Evolutionary conservation across 768 basidiomycete species (phyloP), one percentile per base, ranked within the genome.

Genomic region (Rhodotorula toruloides): DNA sequence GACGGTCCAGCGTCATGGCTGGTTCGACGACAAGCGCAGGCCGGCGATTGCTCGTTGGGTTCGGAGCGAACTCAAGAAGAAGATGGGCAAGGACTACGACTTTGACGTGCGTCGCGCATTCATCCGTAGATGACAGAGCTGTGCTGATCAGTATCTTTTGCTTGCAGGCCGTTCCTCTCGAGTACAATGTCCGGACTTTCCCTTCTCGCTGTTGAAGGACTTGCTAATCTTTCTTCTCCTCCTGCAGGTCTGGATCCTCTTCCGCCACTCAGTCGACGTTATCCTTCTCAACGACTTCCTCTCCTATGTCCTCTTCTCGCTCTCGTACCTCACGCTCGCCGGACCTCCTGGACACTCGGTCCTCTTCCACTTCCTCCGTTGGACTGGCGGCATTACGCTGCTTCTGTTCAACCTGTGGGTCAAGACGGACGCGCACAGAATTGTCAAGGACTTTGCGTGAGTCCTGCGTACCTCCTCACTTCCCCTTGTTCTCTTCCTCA

Each of bases 401-500:
- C 91, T 98, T 76, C 83, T 83, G 29, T 98, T 98, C 82, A 98
- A 99, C 77, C 82, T 98, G 42, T 98, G 93, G 92, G 91, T 99
- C 68, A 99, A 99, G 77, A 89, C 88, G 4, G 94, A 98, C 75
- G 96, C 96, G 1, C 96, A 99, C 77, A 84, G 91, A 59, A 91
- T 98, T 54, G 92, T 98, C 67, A 98, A 96, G 74, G 94, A 97
- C 75, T 97, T 94, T 72, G 93, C 92, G 22, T 97, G 91, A 36
- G 92, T 97, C 92, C 77, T 91, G 4, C 17, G n/a, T n/a, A n/a
- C n/a, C n/a, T n/a, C 91, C 91, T 92, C 74, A 48, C 37, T 17
- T 3, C 3, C 1, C 29, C 75, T 76, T 64, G 10, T 27, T 19
- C 16, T 9, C 47, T 19, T 16, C 13, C 13, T 31, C 36, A 46